Evolutionary conservation across 768 basidiomycete species (phyloP), one percentile per base, ranked within the genome.

Genomic region (Leucosporidium scottii): DNA sequence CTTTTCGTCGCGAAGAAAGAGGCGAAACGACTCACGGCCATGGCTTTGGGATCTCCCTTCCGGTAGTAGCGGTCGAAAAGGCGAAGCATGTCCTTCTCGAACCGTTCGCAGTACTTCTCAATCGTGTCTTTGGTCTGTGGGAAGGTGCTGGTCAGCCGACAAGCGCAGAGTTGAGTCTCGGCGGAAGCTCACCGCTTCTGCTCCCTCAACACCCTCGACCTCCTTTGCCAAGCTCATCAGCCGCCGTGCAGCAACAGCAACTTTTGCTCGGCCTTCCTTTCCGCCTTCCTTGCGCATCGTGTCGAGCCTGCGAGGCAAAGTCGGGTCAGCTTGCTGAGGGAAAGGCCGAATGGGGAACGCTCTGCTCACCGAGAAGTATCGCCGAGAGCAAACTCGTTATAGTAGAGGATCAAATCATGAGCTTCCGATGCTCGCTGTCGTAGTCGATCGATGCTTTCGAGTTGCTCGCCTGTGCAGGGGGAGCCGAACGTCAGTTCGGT

Each of bases 11-110:
- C 27, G 48, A 48, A 70, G 23, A 85, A 55, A 66, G 61, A 49
- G 34, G 17, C 49, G 58, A 47, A 31, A 27, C 48, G 25, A 76
- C 80, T 89, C 64, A 82, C 96, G 80, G 93, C 91, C 96, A 99
- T 99, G 89, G 97, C 90, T 80, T 94, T 94, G 0, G 96, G 96
- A 76, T 99, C 96, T 39, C 93, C 93, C 76, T 91, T 91, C 61
- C 93, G 85, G 79, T 98, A 99, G 75, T 90, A 93, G 73, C 89
- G 82, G 77, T 99, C 96, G 76, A 99, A 99, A 51, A 98, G 81
- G 76, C 89, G 86, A 62, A 99, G 84, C 86, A 97, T 94, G 76
- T 98, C 94, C 80, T 94, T 98, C 79, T 99, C 96, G 72, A 98
- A 98, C 78, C 89, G 91, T 80, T 99, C 96, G 80, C 96, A 96